Conservation (phyloP, 768 basidiomycete genomes). For the Tylopilus cervinicoccineus region DNA sequence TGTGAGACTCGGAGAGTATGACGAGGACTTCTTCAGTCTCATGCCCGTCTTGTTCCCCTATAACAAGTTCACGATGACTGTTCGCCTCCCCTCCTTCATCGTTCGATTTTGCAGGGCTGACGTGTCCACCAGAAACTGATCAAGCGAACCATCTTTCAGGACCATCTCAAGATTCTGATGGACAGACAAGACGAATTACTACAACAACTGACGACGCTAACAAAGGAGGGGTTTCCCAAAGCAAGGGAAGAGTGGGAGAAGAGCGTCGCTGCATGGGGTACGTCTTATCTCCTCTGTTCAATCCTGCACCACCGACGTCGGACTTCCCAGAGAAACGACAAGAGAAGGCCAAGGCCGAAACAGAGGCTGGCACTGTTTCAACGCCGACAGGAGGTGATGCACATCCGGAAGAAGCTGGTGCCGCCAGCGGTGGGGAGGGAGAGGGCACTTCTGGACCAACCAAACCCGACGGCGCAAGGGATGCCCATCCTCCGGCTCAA, state of each 20-base stretch:
- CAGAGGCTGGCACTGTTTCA: slow-evolving; percentile 31
- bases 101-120: slow-evolving; percentile 6
- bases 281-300: slow-evolving; percentile 13
- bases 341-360: slow-evolving; percentile 47
- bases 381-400: slow-evolving; percentile 23
- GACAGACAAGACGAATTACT: slow-evolving; percentile 69
- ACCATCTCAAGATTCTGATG: slow-evolving; percentile 63
- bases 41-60: slow-evolving; percentile 90
- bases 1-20: slow-evolving; percentile 81
- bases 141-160: slow-evolving; percentile 79
- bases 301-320: background rate
- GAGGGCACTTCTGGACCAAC: slow-evolving; percentile 15
- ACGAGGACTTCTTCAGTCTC: slow-evolving; percentile 86
- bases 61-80: slow-evolving; percentile 92
- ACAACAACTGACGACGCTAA: slow-evolving; percentile 53
- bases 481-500: slow-evolving; percentile 63
- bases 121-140: slow-evolving; percentile 70
- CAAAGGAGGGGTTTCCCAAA: slow-evolving; percentile 61
- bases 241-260: slow-evolving; percentile 78
- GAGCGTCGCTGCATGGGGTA: slow-evolving; percentile 66
- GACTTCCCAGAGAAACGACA: slow-evolving; percentile 43
- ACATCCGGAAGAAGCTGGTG: slow-evolving; percentile 31
- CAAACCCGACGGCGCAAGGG: slow-evolving; percentile 32
- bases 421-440: slow-evolving; percentile 25
- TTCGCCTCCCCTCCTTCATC: slow-evolving; percentile 32